Conservation (phyloP, 352 stramenopile genomes). For the Globisporangium acanthophoron region DNA sequence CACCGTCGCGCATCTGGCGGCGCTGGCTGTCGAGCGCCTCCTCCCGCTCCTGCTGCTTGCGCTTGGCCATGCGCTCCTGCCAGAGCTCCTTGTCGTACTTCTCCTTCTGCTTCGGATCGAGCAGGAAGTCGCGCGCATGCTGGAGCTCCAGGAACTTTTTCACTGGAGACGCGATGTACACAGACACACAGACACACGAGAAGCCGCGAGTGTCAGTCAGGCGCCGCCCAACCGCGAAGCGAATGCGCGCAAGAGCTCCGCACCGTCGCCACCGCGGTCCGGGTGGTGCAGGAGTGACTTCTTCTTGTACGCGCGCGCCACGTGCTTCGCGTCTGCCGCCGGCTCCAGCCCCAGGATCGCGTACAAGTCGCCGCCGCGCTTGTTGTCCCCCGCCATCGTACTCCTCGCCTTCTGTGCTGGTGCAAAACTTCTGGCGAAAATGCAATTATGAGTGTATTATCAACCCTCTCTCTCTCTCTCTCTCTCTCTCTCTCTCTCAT, state of each 20-base stretch:
- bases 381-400: conserved; percentile 23
- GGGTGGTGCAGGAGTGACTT: conserved; percentile 75
- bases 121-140: conserved; percentile 62
- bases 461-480: too few relatives aligned
- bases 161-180: conserved; percentile 24
- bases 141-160: conserved; percentile 83
- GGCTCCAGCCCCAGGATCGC: conserved; percentile 69
- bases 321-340: conserved; percentile 54
- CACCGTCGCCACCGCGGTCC: conserved; percentile 76
- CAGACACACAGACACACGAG: neutral
- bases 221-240: too few relatives aligned
- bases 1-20: conserved; percentile 60
- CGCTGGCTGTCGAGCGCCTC: conserved; percentile 50
- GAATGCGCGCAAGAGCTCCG: too few relatives aligned
- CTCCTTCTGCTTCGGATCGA: conserved; percentile 77
- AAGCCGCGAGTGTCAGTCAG: neutral
- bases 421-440: too few relatives aligned
- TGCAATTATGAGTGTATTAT: too few relatives aligned
- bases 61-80: conserved; percentile 51
- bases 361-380: conserved; percentile 44
- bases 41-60: conserved; percentile 63
- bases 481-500: too few relatives aligned
- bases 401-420: neutral
- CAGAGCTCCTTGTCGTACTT: conserved; percentile 79
- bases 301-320: conserved; percentile 82